Percentiles rank a stretch among this genome's conserved stretches.
These are phyloP conservation scores for Phaeolepiota aurea DNA, from an alignment of 768 basidiomycete species.

Conservation along the genomic window DNA sequence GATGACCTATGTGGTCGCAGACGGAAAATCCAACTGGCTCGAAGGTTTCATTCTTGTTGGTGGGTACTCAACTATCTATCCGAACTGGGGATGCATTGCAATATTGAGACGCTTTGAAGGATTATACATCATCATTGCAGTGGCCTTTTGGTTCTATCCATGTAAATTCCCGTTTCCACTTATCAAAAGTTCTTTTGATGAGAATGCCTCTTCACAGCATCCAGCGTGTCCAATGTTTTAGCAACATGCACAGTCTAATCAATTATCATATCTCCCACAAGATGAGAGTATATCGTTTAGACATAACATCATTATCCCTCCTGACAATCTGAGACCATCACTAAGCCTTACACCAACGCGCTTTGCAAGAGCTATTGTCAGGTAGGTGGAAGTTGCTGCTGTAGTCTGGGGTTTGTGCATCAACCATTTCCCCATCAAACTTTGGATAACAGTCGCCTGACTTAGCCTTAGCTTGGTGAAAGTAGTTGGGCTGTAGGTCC, in stretches of 20 bases:
- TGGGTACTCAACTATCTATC: conserved; percentile 11
- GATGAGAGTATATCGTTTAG: no score
- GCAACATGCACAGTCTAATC: conserved; percentile 2
- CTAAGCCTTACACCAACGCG: no score
- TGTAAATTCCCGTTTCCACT: conserved; percentile 16
- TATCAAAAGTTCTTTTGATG: neutral
- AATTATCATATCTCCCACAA: no score
- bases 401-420: no score
- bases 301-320: no score
- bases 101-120: conserved; percentile 25
- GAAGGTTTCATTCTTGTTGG: conserved; percentile 79
- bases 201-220: conserved; percentile 7
- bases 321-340: no score
- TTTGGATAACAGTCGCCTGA: no score
- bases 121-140: conserved; percentile 64
- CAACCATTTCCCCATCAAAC: no score
- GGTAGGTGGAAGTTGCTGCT: no score
- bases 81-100: neutral
- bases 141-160: conserved; percentile 67
- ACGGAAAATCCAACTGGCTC: conserved; percentile 89
- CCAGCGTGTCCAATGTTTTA: conserved; percentile 12
- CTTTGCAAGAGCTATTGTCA: no score
- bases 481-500: no score
- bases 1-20: conserved; percentile 78
- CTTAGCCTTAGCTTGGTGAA: no score